Evolutionary conservation across 306 rosid genomes (phyloP), one percentile per base, ranked within the genome.

Genomic region (Crotalaria pallida): DNA sequence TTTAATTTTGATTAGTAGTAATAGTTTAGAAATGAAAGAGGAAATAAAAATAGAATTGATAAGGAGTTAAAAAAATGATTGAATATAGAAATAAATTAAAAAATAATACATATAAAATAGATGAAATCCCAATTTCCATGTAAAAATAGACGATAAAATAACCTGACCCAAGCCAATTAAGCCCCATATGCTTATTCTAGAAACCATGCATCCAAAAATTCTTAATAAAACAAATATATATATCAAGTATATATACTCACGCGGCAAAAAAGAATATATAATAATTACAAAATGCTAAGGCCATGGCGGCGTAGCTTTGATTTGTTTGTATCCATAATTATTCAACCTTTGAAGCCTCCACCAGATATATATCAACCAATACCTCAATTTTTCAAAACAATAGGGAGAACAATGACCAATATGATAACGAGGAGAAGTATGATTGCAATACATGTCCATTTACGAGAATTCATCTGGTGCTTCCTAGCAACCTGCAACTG

Each of bases 401-500:
- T 58, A 31, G 86, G 83, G 43, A 93, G 88, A 26, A 88, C 79
- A 22, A 90, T 75, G 10, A 84, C 29, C 68, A 92, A 19, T 19
- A 44, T 26, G 55, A 90, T 76, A 12, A 93, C 16, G 23, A 93
- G 81, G 7, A 88, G 45, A 0, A 90, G 59, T 62, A 90, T 65
- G 11, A 87, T 81, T 49, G 80, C 84, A 51, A 62, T 58, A 51
- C 84, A 82, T 7, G 89, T 84, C 73, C 90, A 90, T 71, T 88
- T 86, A 0, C 93, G 83, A 7, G 79, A 75, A 17, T 82, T 90
- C 56, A 81, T 88, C 84, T 93, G 96, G 75, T 81, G 73, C 2
- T 26, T 41, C 65, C 53, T 82, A 2, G 91, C 98, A 24, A 77
- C 70, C 2, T 75, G 77, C 70, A 93, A 53, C 36, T 85, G 81